Percentiles rank a stretch among this genome's conserved stretches.
phyloP scores from a whole-genome alignment of 1,284 basidiomycete genomes.

The Serendipita sp. region DNA sequence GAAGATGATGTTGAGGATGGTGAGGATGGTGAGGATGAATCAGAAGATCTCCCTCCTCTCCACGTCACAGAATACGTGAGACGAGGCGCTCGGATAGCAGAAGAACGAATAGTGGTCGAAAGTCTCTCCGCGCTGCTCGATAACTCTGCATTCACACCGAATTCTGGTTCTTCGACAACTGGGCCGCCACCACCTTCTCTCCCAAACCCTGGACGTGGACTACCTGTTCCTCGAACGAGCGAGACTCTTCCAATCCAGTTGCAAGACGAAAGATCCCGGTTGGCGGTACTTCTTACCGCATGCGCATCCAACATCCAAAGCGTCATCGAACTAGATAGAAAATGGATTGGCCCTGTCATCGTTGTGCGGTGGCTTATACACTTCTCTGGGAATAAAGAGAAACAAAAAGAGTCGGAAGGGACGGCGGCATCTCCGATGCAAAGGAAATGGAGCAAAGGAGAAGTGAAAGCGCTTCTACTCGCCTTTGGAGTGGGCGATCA shows the following conservation, averaged over 20 bases:
- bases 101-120: conserved; percentile 39
- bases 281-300: conserved; percentile 41
- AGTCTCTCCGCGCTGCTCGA: conserved; percentile 30
- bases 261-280: conserved; percentile 35
- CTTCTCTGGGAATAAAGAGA: conserved; percentile 28
- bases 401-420: conserved; percentile 44
- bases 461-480: conserved; percentile 50
- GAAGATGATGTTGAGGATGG: conserved; percentile 8
- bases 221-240: conserved; percentile 8
- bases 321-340: conserved; percentile 32
- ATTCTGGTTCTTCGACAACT: conserved; percentile 14
- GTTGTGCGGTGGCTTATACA: conserved; percentile 46
- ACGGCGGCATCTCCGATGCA: background rate
- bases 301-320: conserved; percentile 40
- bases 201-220: conserved; percentile 22
- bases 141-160: background rate
- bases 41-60: conserved; percentile 14
- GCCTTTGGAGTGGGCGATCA: conserved; percentile 24
- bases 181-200: conserved; percentile 17
- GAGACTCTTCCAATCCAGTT: conserved; percentile 25
- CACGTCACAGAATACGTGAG: conserved; percentile 55
- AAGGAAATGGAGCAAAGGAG: conserved; percentile 47
- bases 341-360: conserved; percentile 35
- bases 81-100: conserved; percentile 49
- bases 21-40: conserved; percentile 16